phyloP scores from a whole-genome alignment of 2,329 filamentous ascomycete species.

The Paraphoma chrysanthemicola region DNA sequence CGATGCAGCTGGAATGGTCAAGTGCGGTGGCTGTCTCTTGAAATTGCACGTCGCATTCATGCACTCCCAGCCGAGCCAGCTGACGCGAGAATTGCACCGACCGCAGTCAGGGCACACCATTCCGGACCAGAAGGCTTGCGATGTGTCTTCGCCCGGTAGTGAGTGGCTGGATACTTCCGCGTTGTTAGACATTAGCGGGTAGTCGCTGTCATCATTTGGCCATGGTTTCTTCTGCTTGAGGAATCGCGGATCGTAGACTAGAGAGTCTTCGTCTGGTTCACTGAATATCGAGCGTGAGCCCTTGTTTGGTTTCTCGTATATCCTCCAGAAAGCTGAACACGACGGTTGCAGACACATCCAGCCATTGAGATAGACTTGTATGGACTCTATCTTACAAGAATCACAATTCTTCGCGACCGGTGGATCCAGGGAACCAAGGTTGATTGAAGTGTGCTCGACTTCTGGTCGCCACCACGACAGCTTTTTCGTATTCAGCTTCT shows the following conservation, averaged over 20 bases:
- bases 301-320: conserved; percentile 17
- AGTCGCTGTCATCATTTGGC: conserved; percentile 46
- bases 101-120: conserved; percentile 71
- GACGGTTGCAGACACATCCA: conserved; percentile 65
- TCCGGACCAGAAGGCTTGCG: conserved; percentile 64
- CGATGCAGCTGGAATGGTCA: conserved; percentile 32
- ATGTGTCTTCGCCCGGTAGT: conserved; percentile 55
- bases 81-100: conserved; percentile 65
- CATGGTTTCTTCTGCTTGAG: conserved; percentile 61
- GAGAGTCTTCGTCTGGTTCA: conserved; percentile 39
- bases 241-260: conserved; percentile 65
- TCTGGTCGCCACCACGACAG: conserved; percentile 67
- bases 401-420: conserved; percentile 47
- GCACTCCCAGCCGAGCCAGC: conserved; percentile 71
- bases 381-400: conserved; percentile 39
- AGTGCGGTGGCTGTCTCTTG: conserved; percentile 42
- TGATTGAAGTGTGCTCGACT: conserved; percentile 31
- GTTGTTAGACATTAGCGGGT: conserved; percentile 38
- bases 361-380: conserved; percentile 53
- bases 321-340: conserved; percentile 65
- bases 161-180: conserved; percentile 42
- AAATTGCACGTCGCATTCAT: conserved; percentile 60
- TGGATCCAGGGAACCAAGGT: conserved; percentile 36
- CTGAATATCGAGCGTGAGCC: conserved; percentile 16
- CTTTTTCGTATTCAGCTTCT: conserved; percentile 63